Percentiles rank a stretch among this genome's conserved stretches.
These are phyloP conservation scores for Geotrichum australiense DNA, from an alignment of 1,139 yeast species.

Conservation along the genomic window DNA sequence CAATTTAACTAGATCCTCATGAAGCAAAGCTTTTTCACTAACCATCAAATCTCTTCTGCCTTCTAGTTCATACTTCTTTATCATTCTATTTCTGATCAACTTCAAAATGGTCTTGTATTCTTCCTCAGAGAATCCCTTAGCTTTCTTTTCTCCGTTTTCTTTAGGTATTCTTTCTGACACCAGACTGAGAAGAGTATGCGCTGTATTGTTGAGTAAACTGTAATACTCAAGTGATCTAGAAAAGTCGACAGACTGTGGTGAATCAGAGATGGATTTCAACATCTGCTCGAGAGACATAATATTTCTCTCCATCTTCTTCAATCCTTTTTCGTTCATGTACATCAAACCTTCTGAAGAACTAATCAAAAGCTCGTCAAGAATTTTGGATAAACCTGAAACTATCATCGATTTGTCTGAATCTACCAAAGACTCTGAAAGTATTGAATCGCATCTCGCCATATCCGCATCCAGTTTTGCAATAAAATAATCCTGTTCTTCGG, in stretches of 20 bases:
- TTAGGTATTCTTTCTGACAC: slow-evolving; percentile 20
- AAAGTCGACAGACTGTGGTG: slow-evolving; percentile 57
- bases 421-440: slow-evolving; percentile 28
- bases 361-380: slow-evolving; percentile 53
- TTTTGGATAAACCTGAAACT: slow-evolving; percentile 47
- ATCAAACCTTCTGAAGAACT: slow-evolving; percentile 51
- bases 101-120: slow-evolving; percentile 27
- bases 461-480: slow-evolving; percentile 56
- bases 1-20: slow-evolving; percentile 24
- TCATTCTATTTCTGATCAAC: slow-evolving; percentile 25
- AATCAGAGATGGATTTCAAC: slow-evolving; percentile 53
- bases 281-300: slow-evolving; percentile 70
- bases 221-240: slow-evolving; percentile 52
- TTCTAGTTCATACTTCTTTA: slow-evolving; percentile 25
- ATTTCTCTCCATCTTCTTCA: slow-evolving; percentile 59
- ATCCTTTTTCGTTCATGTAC: slow-evolving; percentile 57
- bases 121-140: slow-evolving; percentile 22
- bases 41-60: slow-evolving; percentile 27
- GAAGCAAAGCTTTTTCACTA: slow-evolving; percentile 22
- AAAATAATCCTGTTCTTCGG: slow-evolving; percentile 55
- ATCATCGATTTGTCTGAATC: slow-evolving; percentile 31
- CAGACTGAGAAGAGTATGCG: slow-evolving; percentile 24
- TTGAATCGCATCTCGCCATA: slow-evolving; percentile 46
- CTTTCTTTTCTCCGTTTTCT: slow-evolving; percentile 18
- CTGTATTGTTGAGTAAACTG: slow-evolving; percentile 41